Evolutionary conservation across 805 yeast species (phyloP).

Genomic region (Pichia deserticola): DNA sequence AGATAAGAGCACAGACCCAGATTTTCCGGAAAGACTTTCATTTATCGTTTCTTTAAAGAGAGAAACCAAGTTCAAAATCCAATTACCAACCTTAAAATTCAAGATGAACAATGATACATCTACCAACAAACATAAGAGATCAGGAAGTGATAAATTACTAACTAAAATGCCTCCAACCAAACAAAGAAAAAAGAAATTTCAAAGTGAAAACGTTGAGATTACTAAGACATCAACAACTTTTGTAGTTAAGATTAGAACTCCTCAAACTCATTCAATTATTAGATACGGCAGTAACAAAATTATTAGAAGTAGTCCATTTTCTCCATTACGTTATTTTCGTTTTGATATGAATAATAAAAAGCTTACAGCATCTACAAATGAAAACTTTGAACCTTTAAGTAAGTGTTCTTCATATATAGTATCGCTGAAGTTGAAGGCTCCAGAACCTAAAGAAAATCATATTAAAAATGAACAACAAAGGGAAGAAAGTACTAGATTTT

Average conservation of each 20-base stretch:
- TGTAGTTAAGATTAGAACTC: conserved; percentile 7
- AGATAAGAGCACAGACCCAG: conserved; percentile 11
- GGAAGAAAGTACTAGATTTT: background rate
- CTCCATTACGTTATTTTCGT: conserved; percentile 31
- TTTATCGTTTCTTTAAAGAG: conserved; percentile 45
- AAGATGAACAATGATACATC: conserved; percentile 14
- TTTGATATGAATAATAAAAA: conserved; percentile 19
- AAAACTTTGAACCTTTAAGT: conserved; percentile 13
- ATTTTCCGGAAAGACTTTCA: conserved; percentile 28
- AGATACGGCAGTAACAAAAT: conserved; percentile 8
- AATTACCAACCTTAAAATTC: conserved; percentile 31
- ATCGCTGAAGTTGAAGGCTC: conserved; percentile 1
- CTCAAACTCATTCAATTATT: background rate
- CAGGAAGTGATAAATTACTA: background rate
- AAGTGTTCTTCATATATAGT: background rate
- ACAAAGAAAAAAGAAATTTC: background rate
- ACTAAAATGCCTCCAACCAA: background rate
- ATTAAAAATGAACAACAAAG: too few species aligned
- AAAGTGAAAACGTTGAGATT: background rate
- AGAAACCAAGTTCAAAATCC: conserved; percentile 51
- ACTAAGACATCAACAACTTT: background rate
- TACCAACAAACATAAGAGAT: background rate
- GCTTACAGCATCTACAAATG: conserved; percentile 22
- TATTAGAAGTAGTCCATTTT: conserved; percentile 11
- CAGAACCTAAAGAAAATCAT: background rate